A percentile compares a stretch with the other conserved stretches of the same genome.
These are phyloP conservation scores for Mrakia hoshinonis DNA, from an alignment of 768 basidiomycete genomes.

Conservation along the genomic window DNA sequence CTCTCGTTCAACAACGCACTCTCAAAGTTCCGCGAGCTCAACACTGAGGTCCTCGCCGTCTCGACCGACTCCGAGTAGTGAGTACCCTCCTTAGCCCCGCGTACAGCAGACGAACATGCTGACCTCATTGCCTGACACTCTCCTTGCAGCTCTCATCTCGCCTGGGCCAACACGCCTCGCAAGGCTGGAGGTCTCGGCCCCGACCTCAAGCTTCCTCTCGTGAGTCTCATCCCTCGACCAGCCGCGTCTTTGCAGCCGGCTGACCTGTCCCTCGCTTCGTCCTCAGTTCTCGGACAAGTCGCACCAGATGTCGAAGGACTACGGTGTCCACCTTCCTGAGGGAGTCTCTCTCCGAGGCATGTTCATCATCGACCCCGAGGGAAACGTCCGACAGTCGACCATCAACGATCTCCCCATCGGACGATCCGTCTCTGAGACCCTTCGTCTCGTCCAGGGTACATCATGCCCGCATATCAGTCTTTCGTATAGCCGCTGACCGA, in stretches of 20 bases:
- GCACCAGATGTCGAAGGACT: slow-evolving; percentile 72
- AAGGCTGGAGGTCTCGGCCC: slow-evolving; percentile 84
- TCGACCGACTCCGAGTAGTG: slow-evolving; percentile 73
- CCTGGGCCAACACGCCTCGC: slow-evolving; percentile 73
- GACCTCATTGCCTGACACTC: not conserved
- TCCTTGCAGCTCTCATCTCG: slow-evolving; percentile 56
- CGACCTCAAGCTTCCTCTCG: slow-evolving; percentile 63
- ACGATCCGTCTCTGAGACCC: slow-evolving; percentile 79
- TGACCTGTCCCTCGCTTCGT: not conserved
- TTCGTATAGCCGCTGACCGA: too few relatives aligned
- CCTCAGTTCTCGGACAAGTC: slow-evolving; percentile 36
- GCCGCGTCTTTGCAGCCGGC: not conserved
- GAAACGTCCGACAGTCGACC: slow-evolving; percentile 54
- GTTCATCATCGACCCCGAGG: slow-evolving; percentile 38
- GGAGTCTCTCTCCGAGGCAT: slow-evolving; percentile 72
- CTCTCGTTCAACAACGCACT: slow-evolving; percentile 88
- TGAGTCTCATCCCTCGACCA: not conserved
- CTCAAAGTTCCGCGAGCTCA: slow-evolving; percentile 60
- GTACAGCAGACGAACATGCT: not conserved
- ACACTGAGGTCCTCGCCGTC: slow-evolving; percentile 68
- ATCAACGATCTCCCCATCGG: slow-evolving; percentile 89
- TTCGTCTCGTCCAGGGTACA: slow-evolving; percentile 70
- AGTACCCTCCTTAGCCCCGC: not conserved
- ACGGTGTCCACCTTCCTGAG: slow-evolving; percentile 80
- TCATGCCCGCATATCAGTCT: not conserved